Percentiles rank a stretch among this genome's conserved stretches.
Evolutionary conservation across 1,284 basidiomycete genomes (phyloP).

Genomic region (Ceratobasidium sp.): DNA sequence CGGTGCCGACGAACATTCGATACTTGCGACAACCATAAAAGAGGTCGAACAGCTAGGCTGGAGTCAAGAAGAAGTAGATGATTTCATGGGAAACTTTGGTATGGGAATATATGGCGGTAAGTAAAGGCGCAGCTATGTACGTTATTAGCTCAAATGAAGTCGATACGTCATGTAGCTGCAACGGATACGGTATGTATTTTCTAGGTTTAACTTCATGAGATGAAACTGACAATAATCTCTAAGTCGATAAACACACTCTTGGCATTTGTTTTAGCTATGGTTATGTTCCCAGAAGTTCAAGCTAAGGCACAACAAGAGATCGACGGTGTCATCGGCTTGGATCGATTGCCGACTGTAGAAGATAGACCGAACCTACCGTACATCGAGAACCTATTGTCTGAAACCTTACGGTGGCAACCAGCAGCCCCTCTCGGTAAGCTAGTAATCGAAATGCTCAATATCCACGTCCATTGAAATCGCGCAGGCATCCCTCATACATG

Average conservation of each 20-base stretch:
- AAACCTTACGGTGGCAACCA: conserved; percentile 40
- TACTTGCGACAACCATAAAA: background rate
- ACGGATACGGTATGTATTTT: conserved; percentile 12
- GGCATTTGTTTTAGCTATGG: conserved; percentile 41
- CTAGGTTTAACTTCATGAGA: too few species aligned
- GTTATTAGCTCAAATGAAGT: too few species aligned
- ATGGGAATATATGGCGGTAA: conserved; percentile 7
- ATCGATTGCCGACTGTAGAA: conserved; percentile 23
- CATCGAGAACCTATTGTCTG: conserved; percentile 23
- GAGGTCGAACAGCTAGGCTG: background rate
- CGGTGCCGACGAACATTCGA: conserved; percentile 2
- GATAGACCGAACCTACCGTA: conserved; percentile 33
- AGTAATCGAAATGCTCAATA: too few species aligned
- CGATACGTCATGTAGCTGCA: background rate
- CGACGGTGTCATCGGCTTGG: conserved; percentile 10
- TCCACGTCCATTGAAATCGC: too few species aligned
- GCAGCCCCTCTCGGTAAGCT: conserved; percentile 33
- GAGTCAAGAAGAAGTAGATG: conserved; percentile 1
- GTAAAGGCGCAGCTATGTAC: too few species aligned
- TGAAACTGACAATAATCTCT: too few species aligned
- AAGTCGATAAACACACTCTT: background rate
- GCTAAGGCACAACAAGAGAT: conserved; percentile 38
- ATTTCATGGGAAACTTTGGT: background rate
- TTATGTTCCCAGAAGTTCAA: conserved; percentile 38
- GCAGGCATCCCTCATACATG: conserved; percentile 18